phyloP scores from a whole-genome alignment of 306 rosid genomes.

The Benincasa hispida region DNA sequence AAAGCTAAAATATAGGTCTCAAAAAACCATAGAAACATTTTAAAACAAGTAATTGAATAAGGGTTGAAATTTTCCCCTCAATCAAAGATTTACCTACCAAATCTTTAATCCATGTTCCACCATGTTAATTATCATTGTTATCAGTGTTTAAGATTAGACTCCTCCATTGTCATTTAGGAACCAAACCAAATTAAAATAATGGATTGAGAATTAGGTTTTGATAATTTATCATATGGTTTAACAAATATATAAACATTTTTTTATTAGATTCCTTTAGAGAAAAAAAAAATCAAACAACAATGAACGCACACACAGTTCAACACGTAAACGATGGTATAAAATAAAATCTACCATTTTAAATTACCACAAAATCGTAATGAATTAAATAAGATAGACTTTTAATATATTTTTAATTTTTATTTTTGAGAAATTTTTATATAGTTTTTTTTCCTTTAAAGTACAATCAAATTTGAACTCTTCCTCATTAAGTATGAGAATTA shows the following conservation, averaged over 20 bases:
- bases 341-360: no score
- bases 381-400: no score
- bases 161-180: slow-evolving; percentile 32
- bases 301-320: no score
- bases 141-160: slow-evolving; percentile 13
- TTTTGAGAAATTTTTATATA: no score
- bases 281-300: not conserved
- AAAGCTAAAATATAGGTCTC: no score
- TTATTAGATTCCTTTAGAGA: not conserved
- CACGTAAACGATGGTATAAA: no score
- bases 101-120: slow-evolving; percentile 28
- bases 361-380: no score
- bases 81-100: slow-evolving; percentile 32
- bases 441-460: not conserved
- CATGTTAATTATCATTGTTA: slow-evolving; percentile 8
- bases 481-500: not conserved
- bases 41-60: not conserved
- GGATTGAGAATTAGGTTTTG: not conserved
- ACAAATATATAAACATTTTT: not conserved
- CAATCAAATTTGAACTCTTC: not conserved
- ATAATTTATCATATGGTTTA: not conserved
- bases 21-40: not conserved
- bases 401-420: not conserved
- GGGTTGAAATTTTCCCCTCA: slow-evolving; percentile 11
- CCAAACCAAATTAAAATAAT: slow-evolving; percentile 10